A percentile compares a stretch with the other conserved stretches of the same genome.
phyloP scores from a whole-genome alignment of 1,284 basidiomycete genomes.

The Coniophora puteana region DNA sequence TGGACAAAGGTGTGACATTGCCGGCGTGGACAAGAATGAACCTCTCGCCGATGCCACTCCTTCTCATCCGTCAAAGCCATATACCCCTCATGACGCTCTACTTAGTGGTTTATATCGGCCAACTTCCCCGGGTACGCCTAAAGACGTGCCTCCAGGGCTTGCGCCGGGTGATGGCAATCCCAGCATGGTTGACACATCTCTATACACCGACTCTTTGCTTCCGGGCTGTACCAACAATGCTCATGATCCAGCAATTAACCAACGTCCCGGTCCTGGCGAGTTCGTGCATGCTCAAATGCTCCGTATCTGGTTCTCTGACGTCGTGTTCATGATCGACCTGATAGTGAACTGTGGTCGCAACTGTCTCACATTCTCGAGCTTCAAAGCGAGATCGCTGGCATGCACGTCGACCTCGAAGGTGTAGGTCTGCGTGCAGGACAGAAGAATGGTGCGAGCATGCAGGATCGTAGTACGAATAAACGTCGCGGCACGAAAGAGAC shows the following conservation, averaged over 20 bases:
- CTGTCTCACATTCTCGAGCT: conserved; percentile 62
- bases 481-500: conserved; percentile 8
- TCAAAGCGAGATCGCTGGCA: conserved; percentile 63
- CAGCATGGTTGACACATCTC: conserved; percentile 9
- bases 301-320: conserved; percentile 12
- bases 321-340: conserved; percentile 16
- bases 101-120: too few relatives aligned
- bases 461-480: background rate
- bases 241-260: background rate
- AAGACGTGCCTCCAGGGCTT: too few relatives aligned
- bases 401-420: conserved; percentile 73
- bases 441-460: conserved; percentile 28
- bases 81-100: too few relatives aligned
- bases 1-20: too few relatives aligned
- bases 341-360: conserved; percentile 58
- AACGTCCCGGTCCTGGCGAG: background rate
- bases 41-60: too few relatives aligned
- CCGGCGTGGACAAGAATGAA: too few relatives aligned
- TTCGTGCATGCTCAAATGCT: conserved; percentile 9
- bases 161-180: too few relatives aligned
- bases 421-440: conserved; percentile 37
- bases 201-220: conserved; percentile 13
- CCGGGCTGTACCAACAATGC: too few relatives aligned
- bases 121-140: too few relatives aligned
- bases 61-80: too few relatives aligned